These are phyloP conservation scores for Cladophialophora psammophila DNA, from an alignment of 2,329 filamentous ascomycete species.

Conservation along the genomic window DNA sequence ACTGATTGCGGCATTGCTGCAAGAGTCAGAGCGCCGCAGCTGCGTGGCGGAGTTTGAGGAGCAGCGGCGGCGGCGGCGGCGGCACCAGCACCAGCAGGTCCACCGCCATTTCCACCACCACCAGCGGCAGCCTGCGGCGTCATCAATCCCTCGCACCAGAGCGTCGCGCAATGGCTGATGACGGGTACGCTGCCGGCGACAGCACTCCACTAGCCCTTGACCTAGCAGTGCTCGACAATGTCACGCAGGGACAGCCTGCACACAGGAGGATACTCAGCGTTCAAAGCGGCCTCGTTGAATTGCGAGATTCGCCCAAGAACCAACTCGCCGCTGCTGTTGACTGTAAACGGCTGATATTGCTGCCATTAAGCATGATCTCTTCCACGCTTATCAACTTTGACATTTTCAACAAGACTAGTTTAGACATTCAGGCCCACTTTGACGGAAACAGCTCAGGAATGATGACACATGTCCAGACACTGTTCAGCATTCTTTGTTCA, in stretches of 20 bases:
- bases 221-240: constrained; percentile 46
- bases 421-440: too few relatives aligned
- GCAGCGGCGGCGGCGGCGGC: background rate
- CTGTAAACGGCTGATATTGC: too few relatives aligned
- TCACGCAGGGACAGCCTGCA: constrained; percentile 47
- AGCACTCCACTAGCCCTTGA: constrained; percentile 32
- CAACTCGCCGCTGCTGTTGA: constrained; percentile 19
- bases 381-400: too few relatives aligned
- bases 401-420: too few relatives aligned
- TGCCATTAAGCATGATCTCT: too few relatives aligned
- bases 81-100: background rate
- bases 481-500: background rate
- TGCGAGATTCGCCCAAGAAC: constrained; percentile 17
- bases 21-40: constrained; percentile 15
- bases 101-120: background rate
- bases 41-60: constrained; percentile 4
- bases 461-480: background rate
- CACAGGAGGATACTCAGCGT: constrained; percentile 39
- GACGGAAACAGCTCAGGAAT: background rate
- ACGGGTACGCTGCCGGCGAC: background rate
- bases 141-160: background rate
- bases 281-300: constrained; percentile 28
- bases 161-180: background rate
- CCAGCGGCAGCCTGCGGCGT: background rate
- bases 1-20: constrained; percentile 21